Conservation (phyloP, 176 grass and related monocot species). For the Oryza meridionalis region DNA sequence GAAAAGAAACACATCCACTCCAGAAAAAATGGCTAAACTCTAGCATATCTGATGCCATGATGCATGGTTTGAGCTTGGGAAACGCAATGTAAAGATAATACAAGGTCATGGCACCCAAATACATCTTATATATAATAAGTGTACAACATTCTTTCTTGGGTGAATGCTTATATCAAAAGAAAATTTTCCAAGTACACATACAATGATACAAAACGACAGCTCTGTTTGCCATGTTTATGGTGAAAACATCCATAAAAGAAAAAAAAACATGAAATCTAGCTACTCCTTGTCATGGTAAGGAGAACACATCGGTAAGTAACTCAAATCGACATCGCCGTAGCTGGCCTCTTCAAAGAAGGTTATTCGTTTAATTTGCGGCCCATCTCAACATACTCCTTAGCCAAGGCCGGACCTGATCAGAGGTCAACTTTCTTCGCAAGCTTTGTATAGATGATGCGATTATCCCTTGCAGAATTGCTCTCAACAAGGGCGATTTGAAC, state of each 20-base stretch:
- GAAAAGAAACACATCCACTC: too few species aligned
- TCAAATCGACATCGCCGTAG: not conserved
- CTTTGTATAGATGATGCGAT: constrained; percentile 84
- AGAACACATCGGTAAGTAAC: not conserved
- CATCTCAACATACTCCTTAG: not conserved
- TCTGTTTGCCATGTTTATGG: not conserved
- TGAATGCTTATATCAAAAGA: not conserved
- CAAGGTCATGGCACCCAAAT: not conserved
- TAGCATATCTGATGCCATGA: too few species aligned
- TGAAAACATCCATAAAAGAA: not conserved
- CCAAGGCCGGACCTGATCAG: constrained; percentile 29
- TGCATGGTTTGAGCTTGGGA: not conserved
- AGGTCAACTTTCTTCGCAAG: constrained; percentile 73
- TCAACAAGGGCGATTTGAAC: constrained; percentile 91
- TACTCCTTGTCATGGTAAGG: not conserved
- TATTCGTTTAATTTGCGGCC: not conserved
- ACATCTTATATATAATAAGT: not conserved
- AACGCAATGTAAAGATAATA: not conserved
- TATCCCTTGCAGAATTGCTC: constrained; percentile 91
- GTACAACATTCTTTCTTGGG: not conserved
- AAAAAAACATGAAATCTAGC: not conserved
- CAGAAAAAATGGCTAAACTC: too few species aligned
- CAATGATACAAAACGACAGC: not conserved
- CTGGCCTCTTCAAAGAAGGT: not conserved
- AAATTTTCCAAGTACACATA: not conserved